phyloP scores from a whole-genome alignment of 2,329 filamentous ascomycete species.

The Triangularia verruculosa region DNA sequence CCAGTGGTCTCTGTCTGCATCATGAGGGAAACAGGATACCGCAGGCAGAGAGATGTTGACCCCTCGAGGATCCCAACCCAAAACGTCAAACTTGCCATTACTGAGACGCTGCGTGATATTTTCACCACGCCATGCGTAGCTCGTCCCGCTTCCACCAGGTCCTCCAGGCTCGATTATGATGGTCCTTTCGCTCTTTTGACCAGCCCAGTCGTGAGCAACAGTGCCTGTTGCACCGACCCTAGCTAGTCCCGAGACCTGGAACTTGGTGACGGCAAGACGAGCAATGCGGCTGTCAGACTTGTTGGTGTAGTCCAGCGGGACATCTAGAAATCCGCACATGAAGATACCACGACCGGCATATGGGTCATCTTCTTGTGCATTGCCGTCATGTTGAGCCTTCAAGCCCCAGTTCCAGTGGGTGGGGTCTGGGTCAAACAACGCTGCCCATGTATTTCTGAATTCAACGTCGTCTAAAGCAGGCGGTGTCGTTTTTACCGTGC shows the following conservation, averaged over 20 bases:
- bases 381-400: conserved; percentile 5
- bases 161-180: conserved; percentile 51
- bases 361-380: not conserved
- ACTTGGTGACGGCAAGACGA: conserved; percentile 49
- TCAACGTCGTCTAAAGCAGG: conserved; percentile 41
- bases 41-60: conserved; percentile 47
- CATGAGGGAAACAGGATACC: conserved; percentile 45
- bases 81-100: conserved; percentile 43
- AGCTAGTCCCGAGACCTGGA: conserved; percentile 46
- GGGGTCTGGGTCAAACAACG: conserved; percentile 43
- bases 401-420: conserved; percentile 47
- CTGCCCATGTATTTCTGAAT: conserved; percentile 39
- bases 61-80: conserved; percentile 55
- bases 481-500: conserved; percentile 41
- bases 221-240: conserved; percentile 13
- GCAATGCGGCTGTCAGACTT: conserved; percentile 41
- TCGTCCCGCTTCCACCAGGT: conserved; percentile 47
- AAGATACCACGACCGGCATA: conserved; percentile 42
- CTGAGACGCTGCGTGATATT: conserved; percentile 41
- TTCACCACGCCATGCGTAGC: conserved; percentile 41
- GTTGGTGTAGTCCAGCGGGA: conserved; percentile 48
- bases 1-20: conserved; percentile 48
- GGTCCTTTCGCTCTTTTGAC: conserved; percentile 43
- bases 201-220: conserved; percentile 3
- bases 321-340: conserved; percentile 48